Conservation (phyloP, 768 basidiomycete genomes). For the Kwoniella bestiolae region DNA sequence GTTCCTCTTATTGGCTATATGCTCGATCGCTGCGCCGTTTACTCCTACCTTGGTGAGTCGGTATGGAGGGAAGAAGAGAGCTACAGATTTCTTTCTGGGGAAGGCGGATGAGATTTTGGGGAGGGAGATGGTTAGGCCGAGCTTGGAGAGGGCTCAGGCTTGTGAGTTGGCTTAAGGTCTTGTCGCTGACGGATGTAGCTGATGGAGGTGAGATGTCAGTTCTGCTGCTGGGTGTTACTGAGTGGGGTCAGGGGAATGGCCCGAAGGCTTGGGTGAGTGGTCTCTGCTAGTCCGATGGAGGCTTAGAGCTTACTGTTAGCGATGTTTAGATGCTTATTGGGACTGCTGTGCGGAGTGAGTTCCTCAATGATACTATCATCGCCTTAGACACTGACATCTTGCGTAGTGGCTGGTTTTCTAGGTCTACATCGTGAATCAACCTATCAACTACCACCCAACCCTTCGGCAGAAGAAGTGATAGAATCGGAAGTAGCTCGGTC, state of each 20-base stretch:
- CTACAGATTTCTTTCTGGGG: constrained; percentile 22
- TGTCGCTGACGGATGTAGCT: neutral
- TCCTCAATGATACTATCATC: neutral
- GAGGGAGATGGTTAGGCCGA: constrained; percentile 22
- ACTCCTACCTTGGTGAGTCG: constrained; percentile 19
- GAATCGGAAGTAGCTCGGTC: constrained; percentile 28
- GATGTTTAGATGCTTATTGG: constrained; percentile 26
- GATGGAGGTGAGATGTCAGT: constrained; percentile 4
- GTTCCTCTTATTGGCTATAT: constrained; percentile 30
- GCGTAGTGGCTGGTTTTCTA: constrained; percentile 26
- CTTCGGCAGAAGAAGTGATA: constrained; percentile 18
- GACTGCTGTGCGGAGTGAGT: constrained; percentile 28
- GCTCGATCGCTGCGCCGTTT: constrained; percentile 31
- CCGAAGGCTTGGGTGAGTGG: constrained; percentile 25
- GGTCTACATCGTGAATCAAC: constrained; percentile 26
- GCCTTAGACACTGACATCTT: too few species aligned
- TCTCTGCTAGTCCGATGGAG: neutral
- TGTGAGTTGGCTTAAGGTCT: constrained; percentile 19
- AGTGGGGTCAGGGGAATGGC: constrained; percentile 32
- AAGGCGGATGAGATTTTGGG: constrained; percentile 20
- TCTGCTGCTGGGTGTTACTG: constrained; percentile 22
- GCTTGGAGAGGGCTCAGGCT: constrained; percentile 27
- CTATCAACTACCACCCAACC: constrained; percentile 20
- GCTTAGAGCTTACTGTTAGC: neutral
- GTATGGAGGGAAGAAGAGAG: constrained; percentile 29